Evolutionary conservation across 202 grass and related monocot species (phyloP).

Genomic region (Hordeum pubiflorum): DNA sequence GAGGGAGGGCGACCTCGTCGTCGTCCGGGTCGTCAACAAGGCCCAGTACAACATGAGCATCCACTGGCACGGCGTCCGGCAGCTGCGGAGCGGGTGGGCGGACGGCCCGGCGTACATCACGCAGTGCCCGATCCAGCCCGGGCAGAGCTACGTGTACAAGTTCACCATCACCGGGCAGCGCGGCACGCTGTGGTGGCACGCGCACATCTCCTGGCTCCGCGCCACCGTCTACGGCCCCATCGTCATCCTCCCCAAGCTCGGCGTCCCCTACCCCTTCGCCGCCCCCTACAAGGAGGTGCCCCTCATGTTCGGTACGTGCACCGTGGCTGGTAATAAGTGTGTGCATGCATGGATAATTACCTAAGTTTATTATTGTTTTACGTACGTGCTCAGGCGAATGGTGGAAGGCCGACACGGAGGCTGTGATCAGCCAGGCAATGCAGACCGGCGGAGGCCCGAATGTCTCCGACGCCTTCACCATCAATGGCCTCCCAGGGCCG

Average conservation of each 20-base stretch:
- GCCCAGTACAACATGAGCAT: conserved; percentile 68
- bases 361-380: background rate
- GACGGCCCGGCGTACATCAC: conserved; percentile 89
- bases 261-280: conserved; percentile 57
- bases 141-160: conserved; percentile 76
- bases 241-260: conserved; percentile 65
- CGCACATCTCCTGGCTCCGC: conserved; percentile 81
- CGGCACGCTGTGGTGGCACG: conserved; percentile 92
- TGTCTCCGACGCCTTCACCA: conserved; percentile 68
- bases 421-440: conserved; percentile 59
- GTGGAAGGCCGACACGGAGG: conserved; percentile 81
- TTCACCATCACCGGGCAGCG: conserved; percentile 69
- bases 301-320: conserved; percentile 47
- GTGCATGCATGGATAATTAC: background rate
- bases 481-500: conserved; percentile 71
- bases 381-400: conserved; percentile 43
- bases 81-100: conserved; percentile 67
- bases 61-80: conserved; percentile 76
- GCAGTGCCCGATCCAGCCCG: conserved; percentile 72
- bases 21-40: conserved; percentile 67
- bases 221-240: conserved; percentile 61
- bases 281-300: conserved; percentile 69
- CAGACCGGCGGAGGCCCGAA: conserved; percentile 70
- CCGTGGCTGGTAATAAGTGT: background rate
- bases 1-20: conserved; percentile 60